phyloP scores from a whole-genome alignment of 805 yeast genomes.

The Limtongozyma cylindracea region DNA sequence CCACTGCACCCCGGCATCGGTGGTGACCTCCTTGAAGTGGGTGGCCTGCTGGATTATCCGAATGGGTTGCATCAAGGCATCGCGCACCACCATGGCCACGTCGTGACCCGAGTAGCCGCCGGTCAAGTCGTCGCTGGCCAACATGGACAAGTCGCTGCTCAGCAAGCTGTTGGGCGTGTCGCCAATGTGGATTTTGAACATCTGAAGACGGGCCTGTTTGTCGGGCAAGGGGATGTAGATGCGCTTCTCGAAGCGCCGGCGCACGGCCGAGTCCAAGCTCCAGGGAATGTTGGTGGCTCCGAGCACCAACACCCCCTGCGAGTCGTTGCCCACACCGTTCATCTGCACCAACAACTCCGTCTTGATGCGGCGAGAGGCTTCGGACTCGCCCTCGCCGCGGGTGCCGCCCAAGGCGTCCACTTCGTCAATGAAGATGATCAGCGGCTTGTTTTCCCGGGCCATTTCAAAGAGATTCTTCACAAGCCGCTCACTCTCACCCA shows the following conservation, averaged over 20 bases:
- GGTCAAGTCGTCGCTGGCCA: conserved; percentile 88
- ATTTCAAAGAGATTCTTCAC: conserved; percentile 84
- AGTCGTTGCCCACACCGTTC: conserved; percentile 97
- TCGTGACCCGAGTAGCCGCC: conserved; percentile 97
- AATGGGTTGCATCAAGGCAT: conserved; percentile 94
- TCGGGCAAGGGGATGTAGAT: conserved; percentile 93
- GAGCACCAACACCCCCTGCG: conserved; percentile 74
- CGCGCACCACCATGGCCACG: conserved; percentile 87
- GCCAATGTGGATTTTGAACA: conserved; percentile 89
- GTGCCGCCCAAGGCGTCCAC: conserved; percentile 97
- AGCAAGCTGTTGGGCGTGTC: conserved; percentile 63
- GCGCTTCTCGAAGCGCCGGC: conserved; percentile 89
- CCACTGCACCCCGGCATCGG: conserved; percentile 20
- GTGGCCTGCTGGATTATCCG: conserved; percentile 90
- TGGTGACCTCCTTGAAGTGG: conserved; percentile 48
- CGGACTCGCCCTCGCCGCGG: conserved; percentile 94
- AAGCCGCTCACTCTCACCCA: conserved; percentile 94
- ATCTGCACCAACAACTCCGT: conserved; percentile 91
- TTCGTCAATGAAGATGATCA: conserved; percentile 91
- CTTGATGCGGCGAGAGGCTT: conserved; percentile 86
- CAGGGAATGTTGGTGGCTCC: conserved; percentile 98
- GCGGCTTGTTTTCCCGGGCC: conserved; percentile 93
- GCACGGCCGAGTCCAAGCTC: conserved; percentile 93
- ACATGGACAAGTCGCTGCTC: conserved; percentile 43
- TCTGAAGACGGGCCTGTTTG: conserved; percentile 67